Evolutionary conservation across 73 alveolate genomes (phyloP), one percentile per base, ranked within the genome.

Genomic region (Paramecium caudatum): DNA sequence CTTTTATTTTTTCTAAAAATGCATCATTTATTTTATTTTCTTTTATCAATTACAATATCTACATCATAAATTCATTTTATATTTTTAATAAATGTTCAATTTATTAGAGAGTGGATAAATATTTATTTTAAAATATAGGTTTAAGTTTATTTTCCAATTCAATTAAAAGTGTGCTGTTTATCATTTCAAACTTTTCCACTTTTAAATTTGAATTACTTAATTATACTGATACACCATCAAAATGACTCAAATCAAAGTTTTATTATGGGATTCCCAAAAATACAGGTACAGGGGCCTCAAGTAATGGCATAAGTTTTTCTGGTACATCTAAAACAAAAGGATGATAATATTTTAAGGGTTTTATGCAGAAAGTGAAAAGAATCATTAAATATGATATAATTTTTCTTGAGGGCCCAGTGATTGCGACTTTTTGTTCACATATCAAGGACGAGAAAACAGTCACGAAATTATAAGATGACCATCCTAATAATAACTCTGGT

Each of bases 241-340:
- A 37, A 55, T 55, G 23, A 21, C 23, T 27, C 30, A 27, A 55
- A 23, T 43, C 46, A 10, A 55, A 55, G 23, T 55, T 21, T 55
- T 55, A 37, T 25, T 27, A 5, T 55, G 23, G 37, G 3, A 68
- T 5, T 0, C 88, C 88, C 19, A 74, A 74, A 45, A 74, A 74
- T 41, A 74, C 88, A 9, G 88, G 88, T 9, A 74, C 88, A 36
- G 88, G 88, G 19, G 88, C 88, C 16, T 74, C 88, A 16, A 74
- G 16, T 1, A 74, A 68, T 3, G 88, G 88, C 43, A 27, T 27
- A 16, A 37, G 32, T 74, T 36, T 27, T 41, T 74, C 69, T 1
- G 88, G 88, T 7, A 74, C 69, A 37, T 74, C 68, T 8, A 74
- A 43, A 2, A 74, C 19, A n/a, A 74, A 74, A 0, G 88, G 88